phyloP scores from a whole-genome alignment of 108 stramenopile genomes.

The Cylindrotheca closterium region DNA sequence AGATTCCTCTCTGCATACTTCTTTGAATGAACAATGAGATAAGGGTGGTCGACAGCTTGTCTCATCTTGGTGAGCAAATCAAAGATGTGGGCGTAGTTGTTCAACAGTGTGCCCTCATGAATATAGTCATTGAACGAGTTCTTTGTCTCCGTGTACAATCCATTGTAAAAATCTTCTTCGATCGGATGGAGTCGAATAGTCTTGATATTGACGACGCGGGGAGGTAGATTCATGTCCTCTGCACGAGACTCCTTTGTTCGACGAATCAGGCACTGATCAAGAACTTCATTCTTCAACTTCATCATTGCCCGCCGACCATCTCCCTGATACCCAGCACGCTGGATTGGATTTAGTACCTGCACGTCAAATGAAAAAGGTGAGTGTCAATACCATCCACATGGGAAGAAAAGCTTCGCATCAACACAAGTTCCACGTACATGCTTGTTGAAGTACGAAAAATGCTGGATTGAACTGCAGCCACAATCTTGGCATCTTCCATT shows the following conservation, averaged over 20 bases:
- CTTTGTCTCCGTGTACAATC: slow-evolving; percentile 95
- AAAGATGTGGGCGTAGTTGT: slow-evolving; percentile 99
- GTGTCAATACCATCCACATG: too few species aligned
- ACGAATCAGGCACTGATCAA: slow-evolving; percentile 91
- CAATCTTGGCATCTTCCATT: slow-evolving; percentile 86
- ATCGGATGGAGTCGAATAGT: slow-evolving; percentile 82
- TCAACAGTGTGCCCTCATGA: slow-evolving; percentile 86
- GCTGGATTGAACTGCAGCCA: slow-evolving; percentile 88
- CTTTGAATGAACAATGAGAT: slow-evolving; percentile 63
- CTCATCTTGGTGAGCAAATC: slow-evolving; percentile 93
- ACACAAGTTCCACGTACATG: not conserved
- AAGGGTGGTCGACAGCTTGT: slow-evolving; percentile 98
- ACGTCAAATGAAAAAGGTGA: slow-evolving; percentile 55
- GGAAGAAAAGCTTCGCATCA: too few species aligned
- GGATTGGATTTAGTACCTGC: slow-evolving; percentile 94
- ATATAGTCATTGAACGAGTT: slow-evolving; percentile 96
- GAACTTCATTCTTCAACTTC: slow-evolving; percentile 75
- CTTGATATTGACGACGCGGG: slow-evolving; percentile 78
- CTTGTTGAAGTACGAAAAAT: slow-evolving; percentile 87
- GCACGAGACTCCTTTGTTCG: slow-evolving; percentile 94
- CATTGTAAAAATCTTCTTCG: slow-evolving; percentile 98
- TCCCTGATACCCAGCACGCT: slow-evolving; percentile 78
- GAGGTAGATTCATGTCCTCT: slow-evolving; percentile 95
- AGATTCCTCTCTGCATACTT: slow-evolving; percentile 15
- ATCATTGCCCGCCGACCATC: slow-evolving; percentile 95